Evolutionary conservation across 2,329 filamentous ascomycete species (phyloP).

Genomic region (Byssothecium circinans): DNA sequence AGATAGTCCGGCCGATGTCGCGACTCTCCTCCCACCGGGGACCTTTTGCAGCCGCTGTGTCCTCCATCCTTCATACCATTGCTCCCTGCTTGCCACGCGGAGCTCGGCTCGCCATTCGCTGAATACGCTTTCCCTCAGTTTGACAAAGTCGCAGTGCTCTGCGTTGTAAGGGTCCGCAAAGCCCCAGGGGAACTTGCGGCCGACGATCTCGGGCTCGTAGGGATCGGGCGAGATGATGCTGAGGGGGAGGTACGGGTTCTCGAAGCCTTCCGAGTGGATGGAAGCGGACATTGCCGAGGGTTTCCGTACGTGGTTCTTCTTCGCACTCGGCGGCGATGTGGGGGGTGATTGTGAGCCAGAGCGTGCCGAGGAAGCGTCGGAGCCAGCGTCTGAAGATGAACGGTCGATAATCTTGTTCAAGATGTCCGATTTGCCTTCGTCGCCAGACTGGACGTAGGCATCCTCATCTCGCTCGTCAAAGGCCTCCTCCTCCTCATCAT

Average conservation of each 20-base stretch:
- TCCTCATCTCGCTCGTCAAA: conserved; percentile 57
- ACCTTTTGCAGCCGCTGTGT: conserved; percentile 55
- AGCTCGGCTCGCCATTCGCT: conserved; percentile 90
- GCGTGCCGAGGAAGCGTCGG: conserved; percentile 36
- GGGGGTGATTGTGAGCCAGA: conserved; percentile 35
- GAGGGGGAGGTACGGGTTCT: conserved; percentile 74
- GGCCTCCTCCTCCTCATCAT: conserved; percentile 50
- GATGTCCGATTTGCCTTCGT: conserved; percentile 37
- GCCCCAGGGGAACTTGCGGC: conserved; percentile 93
- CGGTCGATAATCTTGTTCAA: conserved; percentile 44
- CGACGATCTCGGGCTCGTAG: conserved; percentile 77
- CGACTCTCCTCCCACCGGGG: conserved; percentile 22
- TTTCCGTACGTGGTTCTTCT: conserved; percentile 43
- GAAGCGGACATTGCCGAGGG: conserved; percentile 45
- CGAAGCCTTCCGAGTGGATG: conserved; percentile 44
- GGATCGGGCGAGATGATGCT: conserved; percentile 93
- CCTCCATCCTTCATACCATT: conserved; percentile 96
- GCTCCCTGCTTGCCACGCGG: conserved; percentile 83
- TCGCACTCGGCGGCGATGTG: conserved; percentile 36
- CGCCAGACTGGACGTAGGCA: conserved; percentile 44
- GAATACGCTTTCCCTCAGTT: conserved; percentile 89
- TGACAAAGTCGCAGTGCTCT: conserved; percentile 90
- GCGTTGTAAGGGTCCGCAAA: conserved; percentile 92
- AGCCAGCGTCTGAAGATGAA: conserved; percentile 42
- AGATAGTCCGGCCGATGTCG: conserved; percentile 34